A percentile compares a stretch with the other conserved stretches of the same genome.
Evolutionary conservation across 805 yeast genomes (phyloP).

Genomic region (Candida rishiriensis): DNA sequence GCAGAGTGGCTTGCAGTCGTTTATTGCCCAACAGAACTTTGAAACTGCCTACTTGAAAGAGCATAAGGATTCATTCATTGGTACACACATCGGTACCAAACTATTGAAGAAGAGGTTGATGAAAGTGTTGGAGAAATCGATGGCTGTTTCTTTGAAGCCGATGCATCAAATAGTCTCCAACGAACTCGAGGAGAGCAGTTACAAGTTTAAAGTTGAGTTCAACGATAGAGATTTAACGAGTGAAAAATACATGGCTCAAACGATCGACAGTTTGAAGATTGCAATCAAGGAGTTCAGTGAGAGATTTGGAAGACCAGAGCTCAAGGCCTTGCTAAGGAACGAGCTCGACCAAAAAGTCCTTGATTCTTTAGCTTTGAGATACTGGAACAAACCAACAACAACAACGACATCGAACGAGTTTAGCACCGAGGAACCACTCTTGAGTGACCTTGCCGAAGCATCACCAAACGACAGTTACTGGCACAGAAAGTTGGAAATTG

Average conservation of each 20-base stretch:
- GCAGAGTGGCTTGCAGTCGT: constrained; percentile 55
- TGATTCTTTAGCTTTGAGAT: constrained; percentile 81
- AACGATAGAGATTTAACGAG: constrained; percentile 94
- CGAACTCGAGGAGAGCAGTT: constrained; percentile 90
- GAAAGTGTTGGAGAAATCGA: constrained; percentile 81
- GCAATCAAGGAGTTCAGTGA: constrained; percentile 84
- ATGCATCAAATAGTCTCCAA: constrained; percentile 80
- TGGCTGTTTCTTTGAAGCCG: constrained; percentile 86
- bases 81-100: constrained; percentile 73
- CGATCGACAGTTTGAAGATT: constrained; percentile 79
- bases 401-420: constrained; percentile 10
- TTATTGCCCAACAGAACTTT: constrained; percentile 61
- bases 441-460: constrained; percentile 53
- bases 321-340: constrained; percentile 70
- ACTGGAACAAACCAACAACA: constrained; percentile 71
- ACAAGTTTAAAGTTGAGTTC: constrained; percentile 92
- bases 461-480: constrained; percentile 72
- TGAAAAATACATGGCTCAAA: constrained; percentile 87
- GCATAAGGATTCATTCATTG: constrained; percentile 52
- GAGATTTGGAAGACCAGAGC: constrained; percentile 76
- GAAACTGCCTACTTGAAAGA: constrained; percentile 62
- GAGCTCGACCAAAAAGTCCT: constrained; percentile 87
- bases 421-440: constrained; percentile 40
- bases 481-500: constrained; percentile 80
- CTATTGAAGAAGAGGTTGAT: constrained; percentile 74